Evolutionary conservation across 2,329 filamentous ascomycete genomes (phyloP).

Genomic region (Ascomycota sp.): DNA sequence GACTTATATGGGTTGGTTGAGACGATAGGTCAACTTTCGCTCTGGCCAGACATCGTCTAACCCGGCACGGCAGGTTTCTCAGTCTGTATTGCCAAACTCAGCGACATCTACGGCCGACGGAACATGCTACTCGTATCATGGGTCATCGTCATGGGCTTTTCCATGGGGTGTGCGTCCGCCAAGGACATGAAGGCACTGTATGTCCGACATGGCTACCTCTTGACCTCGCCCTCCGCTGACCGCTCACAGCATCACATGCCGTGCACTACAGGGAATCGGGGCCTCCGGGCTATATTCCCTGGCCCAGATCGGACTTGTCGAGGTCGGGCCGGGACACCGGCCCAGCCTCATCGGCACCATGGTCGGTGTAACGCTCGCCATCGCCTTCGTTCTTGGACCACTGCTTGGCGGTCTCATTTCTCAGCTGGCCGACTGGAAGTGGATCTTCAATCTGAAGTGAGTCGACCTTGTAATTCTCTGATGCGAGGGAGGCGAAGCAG

Average conservation of each 20-base stretch:
- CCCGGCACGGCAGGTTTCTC: conserved; percentile 23
- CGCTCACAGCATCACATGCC: conserved; percentile 29
- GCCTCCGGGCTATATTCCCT: conserved; percentile 41
- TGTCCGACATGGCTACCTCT: conserved; percentile 4
- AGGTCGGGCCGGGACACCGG: conserved; percentile 30
- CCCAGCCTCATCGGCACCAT: conserved; percentile 33
- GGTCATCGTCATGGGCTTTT: conserved; percentile 33
- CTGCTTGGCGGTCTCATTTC: conserved; percentile 36
- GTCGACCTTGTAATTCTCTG: conserved; percentile 3
- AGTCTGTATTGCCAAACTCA: conserved; percentile 35
- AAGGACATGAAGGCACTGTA: conserved; percentile 30
- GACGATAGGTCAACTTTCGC: no score
- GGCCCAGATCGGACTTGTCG: conserved; percentile 34
- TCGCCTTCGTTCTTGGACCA: conserved; percentile 37
- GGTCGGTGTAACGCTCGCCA: conserved; percentile 32
- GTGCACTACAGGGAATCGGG: conserved; percentile 38
- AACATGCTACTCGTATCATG: conserved; percentile 29
- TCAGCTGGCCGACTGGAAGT: conserved; percentile 32
- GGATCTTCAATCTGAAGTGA: conserved; percentile 43
- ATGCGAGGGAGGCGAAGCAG: not conserved
- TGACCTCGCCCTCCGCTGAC: conserved; percentile 4
- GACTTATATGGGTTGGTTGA: conserved; percentile 29
- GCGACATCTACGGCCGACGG: conserved; percentile 36
- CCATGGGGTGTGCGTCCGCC: conserved; percentile 30
- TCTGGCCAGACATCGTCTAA: conserved; percentile 2